These are phyloP conservation scores for Nigrospora osmanthi DNA, from an alignment of 2,329 filamentous ascomycete genomes.

Conservation along the genomic window DNA sequence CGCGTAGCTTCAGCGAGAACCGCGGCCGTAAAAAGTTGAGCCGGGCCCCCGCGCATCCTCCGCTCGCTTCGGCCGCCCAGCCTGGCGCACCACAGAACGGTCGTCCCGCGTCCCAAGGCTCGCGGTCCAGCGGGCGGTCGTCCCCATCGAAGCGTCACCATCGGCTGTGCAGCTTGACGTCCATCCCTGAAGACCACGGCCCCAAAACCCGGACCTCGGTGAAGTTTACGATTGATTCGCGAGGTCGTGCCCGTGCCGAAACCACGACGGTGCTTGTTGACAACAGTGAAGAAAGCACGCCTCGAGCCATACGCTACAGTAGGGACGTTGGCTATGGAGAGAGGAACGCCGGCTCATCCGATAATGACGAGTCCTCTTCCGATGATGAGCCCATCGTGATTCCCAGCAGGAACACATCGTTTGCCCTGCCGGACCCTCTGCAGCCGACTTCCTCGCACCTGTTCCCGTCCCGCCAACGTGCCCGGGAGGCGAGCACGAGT, in stretches of 20 bases:
- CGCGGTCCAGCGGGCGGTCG: constrained; percentile 35
- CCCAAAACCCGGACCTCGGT: constrained; percentile 46
- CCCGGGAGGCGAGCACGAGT: constrained; percentile 41
- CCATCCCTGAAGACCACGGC: constrained; percentile 47
- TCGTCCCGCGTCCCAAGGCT: constrained; percentile 24
- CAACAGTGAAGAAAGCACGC: constrained; percentile 8
- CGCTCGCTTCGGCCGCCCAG: constrained; percentile 37
- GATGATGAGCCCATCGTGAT: constrained; percentile 61
- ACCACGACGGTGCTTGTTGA: constrained; percentile 33
- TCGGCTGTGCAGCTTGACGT: constrained; percentile 42
- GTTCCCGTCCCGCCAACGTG: constrained; percentile 34
- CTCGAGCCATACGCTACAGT: constrained; percentile 11
- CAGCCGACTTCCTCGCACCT: constrained; percentile 19
- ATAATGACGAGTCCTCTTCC: constrained; percentile 46
- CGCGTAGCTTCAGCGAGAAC: constrained; percentile 47
- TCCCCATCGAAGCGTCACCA: constrained; percentile 47
- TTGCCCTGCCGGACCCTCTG: constrained; percentile 44
- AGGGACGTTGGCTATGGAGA: constrained; percentile 2
- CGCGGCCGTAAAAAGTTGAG: constrained; percentile 35
- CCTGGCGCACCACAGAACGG: constrained; percentile 19
- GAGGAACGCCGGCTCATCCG: constrained; percentile 22
- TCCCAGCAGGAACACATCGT: constrained; percentile 52
- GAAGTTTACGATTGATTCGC: constrained; percentile 56
- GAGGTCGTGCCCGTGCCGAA: constrained; percentile 50
- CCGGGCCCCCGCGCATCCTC: constrained; percentile 31